Base-by-base conservation (phyloP, 108 stramenopile genomes). In the Cafeteria roenbergensis region DNA sequence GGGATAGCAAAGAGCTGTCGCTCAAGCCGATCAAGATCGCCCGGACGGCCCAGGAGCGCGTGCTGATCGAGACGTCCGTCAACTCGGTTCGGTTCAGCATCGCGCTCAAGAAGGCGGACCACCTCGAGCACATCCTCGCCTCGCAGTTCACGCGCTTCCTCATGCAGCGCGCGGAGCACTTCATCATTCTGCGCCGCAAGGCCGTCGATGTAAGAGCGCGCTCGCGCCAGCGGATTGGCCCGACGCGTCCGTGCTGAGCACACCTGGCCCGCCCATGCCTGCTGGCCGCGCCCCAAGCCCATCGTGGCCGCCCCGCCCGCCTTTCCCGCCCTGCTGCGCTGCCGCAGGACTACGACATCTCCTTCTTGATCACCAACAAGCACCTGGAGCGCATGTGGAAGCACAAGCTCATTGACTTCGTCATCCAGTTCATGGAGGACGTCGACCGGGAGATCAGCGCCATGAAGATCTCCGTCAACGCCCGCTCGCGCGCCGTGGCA, bases 371-470 rank as follows among this genome's bases (percentile, higher is more conserved):
- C 42, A 84, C 80, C n/a, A 78, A 83, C 64, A 31, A 65, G 20
- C 82, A 84, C 70, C 68, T 84, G 28, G 84, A 84, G 70, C 65
- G 57, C 36, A 69, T 83, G 72, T 81, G 82, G 82, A 83, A 82
- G 71, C 80, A 81, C 64, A 84, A 84, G 78, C 73, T 84, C 26
- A 68, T 84, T 8, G 84, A 84, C 58, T 84, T 84, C 56, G 67
- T 84, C 38, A 79, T 84, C 25, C 75, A 78, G 64, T 84, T 84
- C 75, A 84, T 84, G 84, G 84, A 83, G 71, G 84, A 84, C 30
- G 79, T 84, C 37, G 82, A 84, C 76, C 80, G 80, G 71, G 84
- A 84, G 68, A 83, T 84, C 54, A 81, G 75, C 36, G 80, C 65
- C 27, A 83, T 84, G 82, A 82, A 82, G 38, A 83, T 84, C 57